A percentile compares a stretch with the other conserved stretches of the same genome.
These are phyloP conservation scores for Aspergillus texensis DNA, from an alignment of 2,329 filamentous ascomycete genomes.

Conservation along the genomic window DNA sequence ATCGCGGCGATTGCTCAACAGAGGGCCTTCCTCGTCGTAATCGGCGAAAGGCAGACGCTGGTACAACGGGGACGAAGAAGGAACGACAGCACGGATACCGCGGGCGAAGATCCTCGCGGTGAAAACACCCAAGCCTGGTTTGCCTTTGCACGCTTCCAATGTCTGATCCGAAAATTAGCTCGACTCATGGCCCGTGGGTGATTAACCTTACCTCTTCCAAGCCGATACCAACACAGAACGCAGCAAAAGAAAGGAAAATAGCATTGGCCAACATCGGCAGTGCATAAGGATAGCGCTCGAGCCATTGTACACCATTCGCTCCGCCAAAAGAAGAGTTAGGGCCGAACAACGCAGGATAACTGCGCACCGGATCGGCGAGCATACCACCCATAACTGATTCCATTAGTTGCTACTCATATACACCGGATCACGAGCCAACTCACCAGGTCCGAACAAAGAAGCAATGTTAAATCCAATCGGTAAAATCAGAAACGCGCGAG, in stretches of 20 bases:
- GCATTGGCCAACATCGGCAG: slow-evolving; percentile 69
- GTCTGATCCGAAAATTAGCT: slow-evolving; percentile 42
- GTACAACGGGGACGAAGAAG: slow-evolving; percentile 36
- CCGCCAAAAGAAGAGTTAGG: slow-evolving; percentile 60
- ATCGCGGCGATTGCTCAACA: slow-evolving; percentile 36
- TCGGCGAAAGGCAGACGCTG: slow-evolving; percentile 38
- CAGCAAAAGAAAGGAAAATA: slow-evolving; percentile 58
- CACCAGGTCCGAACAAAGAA: slow-evolving; percentile 53
- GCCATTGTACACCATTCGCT: slow-evolving; percentile 61
- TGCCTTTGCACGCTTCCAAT: slow-evolving; percentile 49
- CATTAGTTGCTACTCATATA: slow-evolving; percentile 34
- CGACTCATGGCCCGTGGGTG: background rate
- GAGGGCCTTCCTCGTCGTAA: slow-evolving; percentile 39
- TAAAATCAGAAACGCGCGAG: slow-evolving; percentile 59
- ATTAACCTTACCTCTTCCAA: slow-evolving; percentile 59
- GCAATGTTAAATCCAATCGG: slow-evolving; percentile 70
- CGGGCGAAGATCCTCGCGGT: slow-evolving; percentile 33
- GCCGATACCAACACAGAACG: slow-evolving; percentile 60
- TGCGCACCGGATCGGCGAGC: slow-evolving; percentile 67
- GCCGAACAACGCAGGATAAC: slow-evolving; percentile 65
- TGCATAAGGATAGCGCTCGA: slow-evolving; percentile 66
- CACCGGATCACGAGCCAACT: slow-evolving; percentile 44
- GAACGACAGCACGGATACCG: slow-evolving; percentile 26
- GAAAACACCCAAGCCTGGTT: slow-evolving; percentile 49
- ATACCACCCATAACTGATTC: slow-evolving; percentile 62